These are phyloP conservation scores for Leishmania braziliensis DNA, from an alignment of 208 protist species.

Conservation along the genomic window DNA sequence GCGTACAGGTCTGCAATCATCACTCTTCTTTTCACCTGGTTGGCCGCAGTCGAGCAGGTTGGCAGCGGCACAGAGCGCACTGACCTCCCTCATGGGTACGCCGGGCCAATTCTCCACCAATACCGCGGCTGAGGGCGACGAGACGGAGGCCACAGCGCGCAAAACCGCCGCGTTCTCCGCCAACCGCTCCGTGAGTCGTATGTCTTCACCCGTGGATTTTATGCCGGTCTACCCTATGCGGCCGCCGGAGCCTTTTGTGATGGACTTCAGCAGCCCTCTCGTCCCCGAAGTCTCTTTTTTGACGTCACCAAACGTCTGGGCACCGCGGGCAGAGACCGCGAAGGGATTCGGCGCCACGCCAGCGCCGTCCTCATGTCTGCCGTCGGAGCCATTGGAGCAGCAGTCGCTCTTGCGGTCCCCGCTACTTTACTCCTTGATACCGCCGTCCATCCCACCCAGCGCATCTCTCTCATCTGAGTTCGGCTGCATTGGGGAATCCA, in stretches of 20 bases:
- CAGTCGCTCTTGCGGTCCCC: constrained; percentile 1
- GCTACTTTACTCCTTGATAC: neutral
- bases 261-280: neutral
- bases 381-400: constrained; percentile 3
- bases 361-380: constrained; percentile 1
- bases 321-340: neutral
- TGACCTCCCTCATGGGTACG: neutral
- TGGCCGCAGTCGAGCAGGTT: neutral
- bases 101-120: neutral
- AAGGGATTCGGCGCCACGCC: neutral
- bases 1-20: neutral
- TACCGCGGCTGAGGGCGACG: neutral
- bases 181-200: neutral
- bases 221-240: neutral
- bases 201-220: neutral
- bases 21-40: neutral
- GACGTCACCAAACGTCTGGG: neutral
- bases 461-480: constrained; percentile 2
- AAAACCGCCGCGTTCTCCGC: neutral
- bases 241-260: neutral
- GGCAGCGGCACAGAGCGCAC: neutral
- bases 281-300: neutral
- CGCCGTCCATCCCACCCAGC: neutral
- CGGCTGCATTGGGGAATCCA: neutral
- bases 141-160: neutral